Conservation (phyloP, 148 eudicot species). For the Rhododendron williamsianum region DNA sequence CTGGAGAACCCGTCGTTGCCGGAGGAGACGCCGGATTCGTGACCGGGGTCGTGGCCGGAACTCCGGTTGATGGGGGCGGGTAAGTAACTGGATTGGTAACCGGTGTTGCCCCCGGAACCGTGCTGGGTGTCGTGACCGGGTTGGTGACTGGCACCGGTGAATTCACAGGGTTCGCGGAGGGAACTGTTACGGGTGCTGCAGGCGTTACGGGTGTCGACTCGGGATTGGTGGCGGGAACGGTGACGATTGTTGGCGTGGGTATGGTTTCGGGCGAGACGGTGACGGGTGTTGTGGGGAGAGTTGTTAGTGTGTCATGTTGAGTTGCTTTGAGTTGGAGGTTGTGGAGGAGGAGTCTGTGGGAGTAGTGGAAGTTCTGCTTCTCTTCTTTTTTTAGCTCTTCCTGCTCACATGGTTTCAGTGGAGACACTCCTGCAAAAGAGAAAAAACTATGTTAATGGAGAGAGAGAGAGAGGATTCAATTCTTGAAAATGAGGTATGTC, state of each 20-base stretch:
- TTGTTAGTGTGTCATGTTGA: constrained; percentile 31
- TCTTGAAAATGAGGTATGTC: not conserved
- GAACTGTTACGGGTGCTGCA: constrained; percentile 19
- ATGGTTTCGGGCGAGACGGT: constrained; percentile 34
- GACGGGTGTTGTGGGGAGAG: constrained; percentile 38
- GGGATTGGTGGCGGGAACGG: constrained; percentile 30
- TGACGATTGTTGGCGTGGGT: constrained; percentile 31
- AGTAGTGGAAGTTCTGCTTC: constrained; percentile 7
- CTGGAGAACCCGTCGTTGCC: constrained; percentile 14
- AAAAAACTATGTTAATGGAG: not conserved
- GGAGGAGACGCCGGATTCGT: constrained; percentile 9
- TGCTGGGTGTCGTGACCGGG: constrained; percentile 37
- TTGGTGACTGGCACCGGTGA: constrained; percentile 30
- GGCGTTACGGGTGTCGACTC: not conserved
- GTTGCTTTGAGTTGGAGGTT: constrained; percentile 15
- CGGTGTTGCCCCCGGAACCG: constrained; percentile 14
- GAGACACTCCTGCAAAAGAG: constrained; percentile 21
- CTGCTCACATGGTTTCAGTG: not conserved
- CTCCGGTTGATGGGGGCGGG: constrained; percentile 28
- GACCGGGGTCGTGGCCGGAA: constrained; percentile 33
- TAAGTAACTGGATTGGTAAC: constrained; percentile 31
- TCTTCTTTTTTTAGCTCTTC: constrained; percentile 10
- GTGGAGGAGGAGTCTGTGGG: constrained; percentile 27
- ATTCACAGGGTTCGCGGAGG: constrained; percentile 21
- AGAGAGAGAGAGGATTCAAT: not conserved